Percentiles rank a stretch among this genome's conserved stretches.
Conservation (phyloP, 1,284 basidiomycete genomes). For the Ganoderma meredithae region DNA sequence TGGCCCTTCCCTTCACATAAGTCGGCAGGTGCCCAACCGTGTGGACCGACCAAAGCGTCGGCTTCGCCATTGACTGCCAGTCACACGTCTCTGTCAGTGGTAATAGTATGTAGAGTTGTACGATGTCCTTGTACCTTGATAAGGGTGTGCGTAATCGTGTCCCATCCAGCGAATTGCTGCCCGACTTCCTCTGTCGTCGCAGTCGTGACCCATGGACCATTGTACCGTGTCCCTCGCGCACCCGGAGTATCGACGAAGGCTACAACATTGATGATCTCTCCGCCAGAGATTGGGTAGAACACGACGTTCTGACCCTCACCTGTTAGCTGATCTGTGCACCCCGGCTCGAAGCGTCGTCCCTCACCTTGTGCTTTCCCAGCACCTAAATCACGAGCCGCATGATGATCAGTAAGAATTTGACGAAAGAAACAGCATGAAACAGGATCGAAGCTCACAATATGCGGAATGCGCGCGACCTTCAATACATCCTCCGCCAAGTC, state of each 20-base stretch:
- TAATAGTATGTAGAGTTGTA: slow-evolving; percentile 28
- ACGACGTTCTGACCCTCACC: slow-evolving; percentile 11
- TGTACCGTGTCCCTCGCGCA: slow-evolving; percentile 39
- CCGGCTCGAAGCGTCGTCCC: slow-evolving; percentile 7
- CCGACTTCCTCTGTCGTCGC: slow-evolving; percentile 21
- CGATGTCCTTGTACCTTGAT: not conserved
- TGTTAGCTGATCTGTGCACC: not conserved
- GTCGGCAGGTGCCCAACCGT: slow-evolving; percentile 36
- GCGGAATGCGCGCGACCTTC: slow-evolving; percentile 1
- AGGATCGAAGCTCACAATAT: not conserved
- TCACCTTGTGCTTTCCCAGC: slow-evolving; percentile 25
- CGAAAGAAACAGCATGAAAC: not conserved
- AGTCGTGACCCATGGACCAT: slow-evolving; percentile 38
- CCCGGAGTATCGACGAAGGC: slow-evolving; percentile 33
- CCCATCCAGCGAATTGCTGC: slow-evolving; percentile 35
- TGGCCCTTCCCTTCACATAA: slow-evolving; percentile 39
- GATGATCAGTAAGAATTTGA: not conserved
- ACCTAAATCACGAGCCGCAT: not conserved
- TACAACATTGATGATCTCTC: slow-evolving; percentile 35
- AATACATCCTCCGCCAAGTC: not conserved
- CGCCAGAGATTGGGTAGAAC: slow-evolving; percentile 20
- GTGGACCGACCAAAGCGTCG: slow-evolving; percentile 45
- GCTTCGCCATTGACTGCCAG: slow-evolving; percentile 39
- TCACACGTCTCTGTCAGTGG: not conserved
- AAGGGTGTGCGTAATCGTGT: slow-evolving; percentile 8